Percentiles rank a stretch among this genome's conserved stretches.
Evolutionary conservation across 306 rosid genomes (phyloP).

Genomic region (Abrus precatorius): DNA sequence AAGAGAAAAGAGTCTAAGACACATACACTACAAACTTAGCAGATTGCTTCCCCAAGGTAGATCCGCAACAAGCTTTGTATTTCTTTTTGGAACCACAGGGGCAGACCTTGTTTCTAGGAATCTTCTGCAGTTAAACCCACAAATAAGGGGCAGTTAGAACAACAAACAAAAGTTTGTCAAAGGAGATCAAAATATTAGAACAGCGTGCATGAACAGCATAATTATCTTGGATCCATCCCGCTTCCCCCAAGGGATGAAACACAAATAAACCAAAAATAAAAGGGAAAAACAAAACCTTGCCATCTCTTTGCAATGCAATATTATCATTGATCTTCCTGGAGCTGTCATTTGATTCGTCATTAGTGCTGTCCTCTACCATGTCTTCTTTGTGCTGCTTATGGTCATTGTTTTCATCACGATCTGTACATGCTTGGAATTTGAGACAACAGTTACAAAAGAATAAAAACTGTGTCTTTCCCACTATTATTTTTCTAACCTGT

Average conservation of each 20-base stretch:
- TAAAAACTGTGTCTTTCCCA: neutral
- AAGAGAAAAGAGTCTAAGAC: conserved; percentile 34
- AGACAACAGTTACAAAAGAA: conserved; percentile 17
- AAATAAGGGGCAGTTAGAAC: conserved; percentile 38
- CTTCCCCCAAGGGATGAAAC: neutral
- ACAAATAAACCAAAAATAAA: conserved; percentile 18
- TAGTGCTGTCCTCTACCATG: conserved; percentile 45
- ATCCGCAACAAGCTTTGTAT: conserved; percentile 84
- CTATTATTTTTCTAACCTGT: too few relatives aligned
- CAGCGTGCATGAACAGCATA: neutral
- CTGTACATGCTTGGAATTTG: conserved; percentile 49
- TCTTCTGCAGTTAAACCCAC: conserved; percentile 55
- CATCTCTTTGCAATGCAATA: conserved; percentile 53
- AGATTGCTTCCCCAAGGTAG: conserved; percentile 60
- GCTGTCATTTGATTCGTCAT: conserved; percentile 49
- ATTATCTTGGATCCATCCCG: conserved; percentile 26
- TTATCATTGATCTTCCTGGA: conserved; percentile 40
- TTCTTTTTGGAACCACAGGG: conserved; percentile 87
- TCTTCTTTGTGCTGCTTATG: conserved; percentile 48
- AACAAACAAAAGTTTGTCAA: conserved; percentile 23
- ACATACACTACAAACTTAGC: conserved; percentile 66
- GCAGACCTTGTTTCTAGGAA: conserved; percentile 77
- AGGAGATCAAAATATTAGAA: conserved; percentile 25
- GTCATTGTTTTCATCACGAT: conserved; percentile 46
- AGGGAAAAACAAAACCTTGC: conserved; percentile 60